Base-by-base conservation (phyloP, 257 asterid species). In the Solanum chmielewskii region DNA sequence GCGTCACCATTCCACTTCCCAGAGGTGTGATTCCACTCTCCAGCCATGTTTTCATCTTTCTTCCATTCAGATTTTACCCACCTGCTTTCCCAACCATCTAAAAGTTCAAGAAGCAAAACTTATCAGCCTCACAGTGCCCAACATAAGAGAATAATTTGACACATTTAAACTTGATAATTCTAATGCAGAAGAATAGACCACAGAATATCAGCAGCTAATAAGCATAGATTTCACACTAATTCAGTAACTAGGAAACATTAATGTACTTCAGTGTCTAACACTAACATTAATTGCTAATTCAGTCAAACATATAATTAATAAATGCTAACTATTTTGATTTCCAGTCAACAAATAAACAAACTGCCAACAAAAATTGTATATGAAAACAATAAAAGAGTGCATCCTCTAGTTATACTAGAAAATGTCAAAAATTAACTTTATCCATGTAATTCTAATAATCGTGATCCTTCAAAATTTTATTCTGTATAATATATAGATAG, bases 41-140 rank as follows among this genome's bases (percentile, higher is more conserved):
- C 99, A 29, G 98, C 99, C 89, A 87, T 86, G 90, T 90, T 97
- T 52, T 96, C 98, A 23, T 97, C 99, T 85, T 93, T 97, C 95
- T 97, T 97, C 99, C 99, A 96, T 82, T 96, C 98, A 47, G 99
- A 97, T 90, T 94, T 94, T 83, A 97, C 99, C 99, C 99, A 97
- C 82, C 95, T 88, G 47, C 87, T 93, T 89, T 94, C 99, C 99
- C 99, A 97, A 86, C 97, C 99, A 91, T 91, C 99, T 97, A 59
- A 39, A 78, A 62, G 70, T 83, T 44, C 11, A 86, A 37, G 78
- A 73, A 83, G 78, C 14, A 49, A 90, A 35, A 78, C 15, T 18
- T 87, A 69, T 91, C 21, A 92, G 88, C 84, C 76, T 37, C 29
- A 68, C 42, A 41, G 66, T 44, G 78, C 62, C 49, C 85, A 88